Evolutionary conservation across 2,329 filamentous ascomycete species (phyloP), one percentile per base, ranked within the genome.

Genomic region (Tetracladium maxilliforme): DNA sequence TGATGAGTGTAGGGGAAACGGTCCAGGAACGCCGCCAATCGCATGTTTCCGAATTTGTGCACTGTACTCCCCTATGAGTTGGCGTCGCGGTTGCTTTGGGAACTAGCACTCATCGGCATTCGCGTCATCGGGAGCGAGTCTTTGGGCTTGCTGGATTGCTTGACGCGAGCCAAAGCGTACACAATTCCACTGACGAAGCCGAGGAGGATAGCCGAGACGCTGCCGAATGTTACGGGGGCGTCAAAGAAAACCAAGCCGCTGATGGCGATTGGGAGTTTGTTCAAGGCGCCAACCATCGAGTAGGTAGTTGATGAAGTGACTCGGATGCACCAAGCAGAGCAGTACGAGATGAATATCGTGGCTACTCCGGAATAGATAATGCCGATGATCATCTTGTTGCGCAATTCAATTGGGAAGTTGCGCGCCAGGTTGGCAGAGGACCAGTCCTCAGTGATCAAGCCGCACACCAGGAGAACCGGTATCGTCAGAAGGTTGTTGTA

Each of bases 401-500:
- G 79, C 17, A 71, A 61, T 36, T 77, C 78, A n/a, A 58, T 40
- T 3, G 90, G 90, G 60, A 98, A 98, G 64, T 95, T 95, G 52
- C 66, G 72, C 38, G 60, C 54, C 39, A 98, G 57, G 56, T 98
- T 98, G 33, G 64, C 64, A 25, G 69, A 59, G 6, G 86, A 92
- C 90, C 90, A 98, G 57, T 95, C 82, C 51, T 98, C 90, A 37
- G 78, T 59, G 35, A 93, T 42, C 26, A 94, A 58, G 17, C 87
- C 92, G 49, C 75, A 74, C 40, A 83, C 49, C 30, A 95, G 53
- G 26, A 98, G 72, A 42, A 95, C 77, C 15, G 90, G 90, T 35
- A 98, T 93, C 29, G 86, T 92, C 38, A 98, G 72, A 23, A 95
- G 69, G 56, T 98, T 95, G 70, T 98, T 98, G 66, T 98, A 98